phyloP scores from a whole-genome alignment of 768 basidiomycete genomes.

The Saitozyma sp. region DNA sequence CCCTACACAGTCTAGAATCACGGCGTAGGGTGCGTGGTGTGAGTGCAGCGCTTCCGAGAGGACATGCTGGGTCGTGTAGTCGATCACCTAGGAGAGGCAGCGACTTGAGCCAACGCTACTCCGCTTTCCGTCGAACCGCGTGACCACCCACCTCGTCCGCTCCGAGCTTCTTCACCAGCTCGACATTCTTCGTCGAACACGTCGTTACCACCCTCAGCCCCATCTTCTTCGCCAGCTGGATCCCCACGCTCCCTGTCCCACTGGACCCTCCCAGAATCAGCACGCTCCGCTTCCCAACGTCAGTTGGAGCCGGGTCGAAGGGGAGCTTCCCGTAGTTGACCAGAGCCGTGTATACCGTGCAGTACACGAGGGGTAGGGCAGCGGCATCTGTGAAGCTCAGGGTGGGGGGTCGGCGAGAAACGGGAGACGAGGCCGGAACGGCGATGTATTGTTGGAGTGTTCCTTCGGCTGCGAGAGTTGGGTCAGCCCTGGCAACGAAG shows the following conservation, averaged over 20 bases:
- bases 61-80: conserved; percentile 29
- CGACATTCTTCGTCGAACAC: conserved; percentile 64
- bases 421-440: conserved; percentile 7
- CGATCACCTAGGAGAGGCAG: conserved; percentile 23
- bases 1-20: conserved; percentile 62
- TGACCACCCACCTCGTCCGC: conserved; percentile 62
- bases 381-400: conserved; percentile 64
- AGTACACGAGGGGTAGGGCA: conserved; percentile 62
- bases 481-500: too few relatives aligned
- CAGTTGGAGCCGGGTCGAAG: conserved; percentile 48
- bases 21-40: conserved; percentile 64
- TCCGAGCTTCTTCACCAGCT: conserved; percentile 62
- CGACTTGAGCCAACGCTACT: background rate
- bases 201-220: conserved; percentile 17
- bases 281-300: conserved; percentile 61
- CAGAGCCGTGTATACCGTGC: conserved; percentile 65
- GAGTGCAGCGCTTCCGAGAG: conserved; percentile 57
- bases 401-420: conserved; percentile 58
- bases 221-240: background rate
- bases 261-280: conserved; percentile 20
- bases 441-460: conserved; percentile 29
- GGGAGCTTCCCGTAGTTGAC: conserved; percentile 47
- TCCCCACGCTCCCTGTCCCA: conserved; percentile 55
- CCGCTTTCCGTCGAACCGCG: background rate
- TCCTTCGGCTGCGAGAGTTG: conserved; percentile 15